phyloP scores from a whole-genome alignment of 2,329 filamentous ascomycete genomes.

The Decorospora gaudefroyi region DNA sequence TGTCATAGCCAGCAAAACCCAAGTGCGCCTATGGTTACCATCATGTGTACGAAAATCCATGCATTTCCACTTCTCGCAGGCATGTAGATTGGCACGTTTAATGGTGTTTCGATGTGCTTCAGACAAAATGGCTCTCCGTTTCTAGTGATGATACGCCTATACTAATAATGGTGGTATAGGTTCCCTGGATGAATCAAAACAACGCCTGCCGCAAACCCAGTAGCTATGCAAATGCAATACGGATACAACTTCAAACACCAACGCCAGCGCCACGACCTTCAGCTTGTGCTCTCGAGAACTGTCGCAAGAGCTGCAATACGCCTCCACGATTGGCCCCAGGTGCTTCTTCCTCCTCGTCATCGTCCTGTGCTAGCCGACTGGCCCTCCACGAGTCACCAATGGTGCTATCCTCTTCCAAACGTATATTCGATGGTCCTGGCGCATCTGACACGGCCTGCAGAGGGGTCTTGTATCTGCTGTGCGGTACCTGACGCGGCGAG shows the following conservation, averaged over 20 bases:
- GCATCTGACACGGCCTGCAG: slow-evolving; percentile 31
- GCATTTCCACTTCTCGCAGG: no score
- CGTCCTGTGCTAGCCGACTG: slow-evolving; percentile 50
- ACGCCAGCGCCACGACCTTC: slow-evolving; percentile 51
- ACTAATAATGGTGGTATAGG: slow-evolving; percentile 9
- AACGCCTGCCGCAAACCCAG: slow-evolving; percentile 8
- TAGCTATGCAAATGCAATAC: slow-evolving; percentile 9
- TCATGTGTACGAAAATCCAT: no score
- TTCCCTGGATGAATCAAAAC: neutral
- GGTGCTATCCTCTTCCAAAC: slow-evolving; percentile 60
- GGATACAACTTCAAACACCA: slow-evolving; percentile 28
- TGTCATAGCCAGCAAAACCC: no score
- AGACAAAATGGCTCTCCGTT: neutral
- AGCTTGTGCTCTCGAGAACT: slow-evolving; percentile 67
- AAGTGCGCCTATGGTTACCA: no score
- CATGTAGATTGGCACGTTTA: no score
- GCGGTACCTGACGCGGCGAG: slow-evolving; percentile 54
- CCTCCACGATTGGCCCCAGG: slow-evolving; percentile 55
- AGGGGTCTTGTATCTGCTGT: slow-evolving; percentile 49
- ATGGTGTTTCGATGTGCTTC: neutral
- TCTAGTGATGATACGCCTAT: slow-evolving; percentile 5
- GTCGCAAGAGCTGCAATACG: slow-evolving; percentile 67
- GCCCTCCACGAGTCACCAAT: slow-evolving; percentile 64
- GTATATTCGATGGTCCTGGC: slow-evolving; percentile 14
- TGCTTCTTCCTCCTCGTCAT: slow-evolving; percentile 55